Evolutionary conservation across 768 basidiomycete species (phyloP), one percentile per base, ranked within the genome.

Genomic region (Collybia mongolica): DNA sequence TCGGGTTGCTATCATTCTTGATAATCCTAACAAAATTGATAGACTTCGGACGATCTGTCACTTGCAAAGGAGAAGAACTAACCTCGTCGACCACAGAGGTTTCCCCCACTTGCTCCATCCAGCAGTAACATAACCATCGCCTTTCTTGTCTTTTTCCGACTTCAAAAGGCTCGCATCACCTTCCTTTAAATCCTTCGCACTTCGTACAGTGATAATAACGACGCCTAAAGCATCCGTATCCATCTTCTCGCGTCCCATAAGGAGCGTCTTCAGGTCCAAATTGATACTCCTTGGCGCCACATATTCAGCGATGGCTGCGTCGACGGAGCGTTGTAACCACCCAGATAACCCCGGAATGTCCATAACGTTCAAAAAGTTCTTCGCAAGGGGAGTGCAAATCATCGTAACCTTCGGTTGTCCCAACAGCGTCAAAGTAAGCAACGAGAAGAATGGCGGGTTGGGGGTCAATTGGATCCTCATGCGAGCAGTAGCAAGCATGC

Each of bases 381-480:
- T 77, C 39, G 78, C 71, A 54, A 90, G 72, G 0, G 89, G 86
- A 1, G 82, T 81, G 40, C 82, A 86, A 17, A 81, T 82, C 24
- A 87, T 70, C 18, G 79, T 78, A 37, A 87, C 77, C 32, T 76
- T 73, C 0, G 90, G 90, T 5, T 87, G 78, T 15, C 88, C 88
- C 55, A 90, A 79, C 14, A 92, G 69, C 0, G 88, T 83, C 53
- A 90, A 29, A 0, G 77, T 76, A 59, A 75, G 72, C 5, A 68
- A 26, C 5, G 69, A 69, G 6, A 75, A 50, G 54, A 83, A 91
- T 0, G 89, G 90, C 0, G 83, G 77, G 52, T 86, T 80, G 0
- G 87, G 81, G 39, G 86, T 88, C 57, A 90, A 77, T 65, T 90
- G 84, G n/a, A 89, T 69, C 12, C 88, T 75, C 22, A 85, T 67